Evolutionary conservation across 768 basidiomycete species (phyloP).

Genomic region (Termitomyces heimii): DNA sequence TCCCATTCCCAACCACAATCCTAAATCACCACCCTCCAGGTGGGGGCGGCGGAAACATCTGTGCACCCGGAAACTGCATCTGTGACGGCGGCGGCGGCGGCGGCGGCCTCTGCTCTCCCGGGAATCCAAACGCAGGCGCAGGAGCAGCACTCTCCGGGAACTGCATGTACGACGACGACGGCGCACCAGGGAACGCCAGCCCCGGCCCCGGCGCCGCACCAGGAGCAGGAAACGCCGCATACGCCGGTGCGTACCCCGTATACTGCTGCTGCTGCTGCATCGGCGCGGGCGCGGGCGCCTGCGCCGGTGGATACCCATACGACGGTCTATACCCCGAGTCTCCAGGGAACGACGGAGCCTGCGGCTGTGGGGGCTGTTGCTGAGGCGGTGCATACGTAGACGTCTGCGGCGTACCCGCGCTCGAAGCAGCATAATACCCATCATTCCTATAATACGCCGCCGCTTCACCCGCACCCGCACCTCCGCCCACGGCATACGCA

Average conservation of each 20-base stretch:
- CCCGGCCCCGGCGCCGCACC: constrained; percentile 8
- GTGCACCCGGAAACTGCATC: constrained; percentile 22
- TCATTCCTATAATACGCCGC: constrained; percentile 21
- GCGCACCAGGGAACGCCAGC: constrained; percentile 15
- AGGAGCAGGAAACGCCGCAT: constrained; percentile 23
- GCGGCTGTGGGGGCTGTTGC: constrained; percentile 18
- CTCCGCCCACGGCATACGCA: not conserved
- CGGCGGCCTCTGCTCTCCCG: constrained; percentile 9
- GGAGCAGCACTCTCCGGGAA: constrained; percentile 29
- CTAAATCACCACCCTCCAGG: not conserved
- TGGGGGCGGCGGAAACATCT: not conserved
- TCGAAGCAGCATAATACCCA: constrained; percentile 19
- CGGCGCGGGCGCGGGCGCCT: constrained; percentile 24
- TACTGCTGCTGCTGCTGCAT: not conserved
- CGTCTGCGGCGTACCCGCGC: constrained; percentile 16
- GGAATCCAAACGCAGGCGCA: constrained; percentile 6
- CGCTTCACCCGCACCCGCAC: constrained; percentile 18
- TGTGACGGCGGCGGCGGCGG: constrained; percentile 10
- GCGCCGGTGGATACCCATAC: constrained; percentile 4
- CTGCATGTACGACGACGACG: constrained; percentile 16
- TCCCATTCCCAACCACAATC: not conserved
- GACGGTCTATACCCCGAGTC: constrained; percentile 12
- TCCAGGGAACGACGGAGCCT: constrained; percentile 16
- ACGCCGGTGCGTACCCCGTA: constrained; percentile 2
- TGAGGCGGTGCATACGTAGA: constrained; percentile 20